Conservation (phyloP, 805 yeast species). For the Pichia manshurica region DNA sequence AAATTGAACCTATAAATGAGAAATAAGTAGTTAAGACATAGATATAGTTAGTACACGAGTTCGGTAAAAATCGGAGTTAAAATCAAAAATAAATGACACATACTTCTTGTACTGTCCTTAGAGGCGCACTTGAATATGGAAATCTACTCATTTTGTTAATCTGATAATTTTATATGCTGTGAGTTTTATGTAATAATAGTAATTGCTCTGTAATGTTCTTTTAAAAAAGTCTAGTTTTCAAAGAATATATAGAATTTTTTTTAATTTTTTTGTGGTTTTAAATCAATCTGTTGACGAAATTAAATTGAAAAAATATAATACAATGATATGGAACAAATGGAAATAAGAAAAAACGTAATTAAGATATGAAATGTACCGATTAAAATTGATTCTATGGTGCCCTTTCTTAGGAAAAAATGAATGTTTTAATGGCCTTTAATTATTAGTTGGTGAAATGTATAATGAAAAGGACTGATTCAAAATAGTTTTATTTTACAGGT, state of each 20-base stretch:
- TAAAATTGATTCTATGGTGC: neutral
- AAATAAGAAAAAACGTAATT: neutral
- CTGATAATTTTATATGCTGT: conserved; percentile 2
- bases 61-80: conserved; percentile 7
- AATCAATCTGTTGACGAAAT: neutral
- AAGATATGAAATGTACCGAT: neutral
- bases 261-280: neutral
- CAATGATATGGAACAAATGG: conserved; percentile 4
- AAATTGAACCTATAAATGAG: conserved; percentile 64
- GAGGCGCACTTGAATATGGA: conserved; percentile 97
- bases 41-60: conserved; percentile 11
- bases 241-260: conserved; percentile 1
- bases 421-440: too few relatives aligned
- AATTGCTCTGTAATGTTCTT: conserved; percentile 3
- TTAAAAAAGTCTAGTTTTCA: conserved; percentile 2
- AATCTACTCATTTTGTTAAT: conserved; percentile 38
- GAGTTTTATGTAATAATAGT: conserved; percentile 7
- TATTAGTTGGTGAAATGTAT: too few relatives aligned
- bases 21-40: neutral
- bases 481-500: too few relatives aligned
- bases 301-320: conserved; percentile 4
- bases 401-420: too few relatives aligned
- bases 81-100: conserved; percentile 24
- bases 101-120: conserved; percentile 94
- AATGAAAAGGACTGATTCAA: too few relatives aligned